Evolutionary conservation across 495 filamentous ascomycete genomes (phyloP).

Genomic region (Hapsidospora chrysogenum): DNA sequence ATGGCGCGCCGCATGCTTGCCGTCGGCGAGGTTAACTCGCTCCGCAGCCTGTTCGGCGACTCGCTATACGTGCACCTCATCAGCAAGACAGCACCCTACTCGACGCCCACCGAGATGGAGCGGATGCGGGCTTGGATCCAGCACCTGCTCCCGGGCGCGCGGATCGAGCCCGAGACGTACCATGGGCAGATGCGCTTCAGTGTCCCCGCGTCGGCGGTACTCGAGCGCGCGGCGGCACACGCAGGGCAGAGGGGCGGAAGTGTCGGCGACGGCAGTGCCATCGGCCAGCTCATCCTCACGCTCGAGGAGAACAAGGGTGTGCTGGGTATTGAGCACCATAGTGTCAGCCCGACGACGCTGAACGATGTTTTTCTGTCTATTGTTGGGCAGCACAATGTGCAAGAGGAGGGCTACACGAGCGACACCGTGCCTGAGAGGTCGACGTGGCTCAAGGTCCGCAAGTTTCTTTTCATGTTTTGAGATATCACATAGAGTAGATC

Average conservation of each 20-base stretch:
- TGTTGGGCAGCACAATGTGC: conserved; percentile 6
- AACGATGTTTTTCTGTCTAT: conserved; percentile 7
- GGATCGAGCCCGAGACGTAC: conserved; percentile 44
- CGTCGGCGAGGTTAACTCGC: conserved; percentile 35
- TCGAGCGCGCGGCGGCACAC: conserved; percentile 2
- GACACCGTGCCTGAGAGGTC: too few relatives aligned
- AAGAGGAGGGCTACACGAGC: conserved; percentile 14
- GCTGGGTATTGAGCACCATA: conserved; percentile 13
- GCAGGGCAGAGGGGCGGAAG: not conserved
- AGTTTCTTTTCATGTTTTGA: too few relatives aligned
- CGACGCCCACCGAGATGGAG: conserved; percentile 39
- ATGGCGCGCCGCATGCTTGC: conserved; percentile 42
- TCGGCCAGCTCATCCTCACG: conserved; percentile 4
- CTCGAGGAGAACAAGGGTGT: conserved; percentile 11
- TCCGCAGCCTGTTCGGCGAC: conserved; percentile 35
- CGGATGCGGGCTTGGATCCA: conserved; percentile 38
- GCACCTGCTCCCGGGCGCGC: conserved; percentile 32
- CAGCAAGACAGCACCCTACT: conserved; percentile 44
- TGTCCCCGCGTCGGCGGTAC: conserved; percentile 26
- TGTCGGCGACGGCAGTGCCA: not conserved
- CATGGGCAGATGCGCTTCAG: conserved; percentile 59
- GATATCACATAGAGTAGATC: too few relatives aligned
- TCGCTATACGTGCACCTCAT: conserved; percentile 46
- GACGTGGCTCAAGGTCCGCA: too few relatives aligned
- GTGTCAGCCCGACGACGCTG: conserved; percentile 8